These are phyloP conservation scores for Debaryomycetaceae sp. DNA, from an alignment of 1,139 yeast species.

Conservation along the genomic window DNA sequence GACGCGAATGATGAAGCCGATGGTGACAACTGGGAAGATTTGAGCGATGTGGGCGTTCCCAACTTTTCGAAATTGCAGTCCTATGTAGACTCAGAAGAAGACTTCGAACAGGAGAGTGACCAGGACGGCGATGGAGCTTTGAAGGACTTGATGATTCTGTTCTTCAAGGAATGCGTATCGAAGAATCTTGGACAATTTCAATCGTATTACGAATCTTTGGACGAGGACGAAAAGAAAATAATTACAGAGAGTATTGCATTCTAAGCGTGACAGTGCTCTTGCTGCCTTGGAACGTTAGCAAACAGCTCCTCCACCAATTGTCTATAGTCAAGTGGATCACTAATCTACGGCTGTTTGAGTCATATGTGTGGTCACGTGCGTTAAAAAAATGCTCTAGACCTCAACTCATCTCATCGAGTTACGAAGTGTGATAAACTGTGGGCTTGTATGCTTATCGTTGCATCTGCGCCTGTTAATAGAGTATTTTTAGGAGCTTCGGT, in stretches of 20 bases:
- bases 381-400: not conserved
- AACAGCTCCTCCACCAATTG: too few relatives aligned
- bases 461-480: not conserved
- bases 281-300: too few relatives aligned
- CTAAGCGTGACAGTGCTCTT: slow-evolving; percentile 2
- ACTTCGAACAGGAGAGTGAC: slow-evolving; percentile 30
- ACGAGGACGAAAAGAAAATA: slow-evolving; percentile 55
- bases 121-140: slow-evolving; percentile 39
- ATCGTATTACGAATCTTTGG: slow-evolving; percentile 47
- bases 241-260: slow-evolving; percentile 46
- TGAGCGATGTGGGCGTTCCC: slow-evolving; percentile 63
- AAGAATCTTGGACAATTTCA: slow-evolving; percentile 55
- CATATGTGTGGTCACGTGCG: too few relatives aligned
- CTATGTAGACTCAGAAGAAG: slow-evolving; percentile 48
- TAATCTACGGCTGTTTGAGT: too few relatives aligned
- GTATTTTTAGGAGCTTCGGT: too few relatives aligned
- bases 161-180: slow-evolving; percentile 62
- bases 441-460: not conserved
- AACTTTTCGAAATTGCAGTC: slow-evolving; percentile 56
- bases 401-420: not conserved
- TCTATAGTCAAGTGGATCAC: too few relatives aligned
- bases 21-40: slow-evolving; percentile 69
- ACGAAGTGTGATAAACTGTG: not conserved
- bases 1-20: slow-evolving; percentile 39
- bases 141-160: slow-evolving; percentile 47